Base-by-base conservation (phyloP, 345 rosid genomes). In the Atalantia buxifolia region DNA sequence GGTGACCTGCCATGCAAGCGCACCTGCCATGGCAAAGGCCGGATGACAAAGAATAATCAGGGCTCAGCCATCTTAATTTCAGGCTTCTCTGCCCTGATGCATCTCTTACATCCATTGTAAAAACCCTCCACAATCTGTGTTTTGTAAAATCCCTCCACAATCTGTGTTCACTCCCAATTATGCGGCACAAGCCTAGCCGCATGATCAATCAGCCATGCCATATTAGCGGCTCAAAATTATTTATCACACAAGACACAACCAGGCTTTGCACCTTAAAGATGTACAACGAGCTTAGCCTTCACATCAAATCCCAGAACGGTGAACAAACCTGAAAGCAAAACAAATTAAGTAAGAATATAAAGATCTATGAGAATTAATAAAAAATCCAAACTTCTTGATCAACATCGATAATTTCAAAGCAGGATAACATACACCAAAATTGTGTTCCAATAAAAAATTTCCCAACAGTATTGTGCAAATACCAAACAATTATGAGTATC, bases 21-120 rank as follows among this genome's bases (percentile, higher is more conserved):
- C 97, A 92, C 97, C 97, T 85, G 91, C 45, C 92, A 89, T 90
- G 92, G 93, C 97, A 92, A 92, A 92, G 94, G 93, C 78, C 94
- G 80, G 87, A 88, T 82, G 89, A 88, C 92, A 87, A 83, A 89
- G 88, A 89, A 81, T 77, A 57, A 69, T 73, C 82, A 83, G 86
- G 83, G 82, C 89, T 88, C 79, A 70, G 85, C 83, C 91, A 70
- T 77, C 45, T 31, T 6, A 42, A 77, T 28, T 76, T 21, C 28
- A 79, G 81, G 83, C 77, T 78, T 9, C 81, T 40, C 78, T 55
- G 78, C 84, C 85, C 93, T 72, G 67, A 68, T 42, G 62, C 83
- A 88, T 79, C 88, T 87, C 81, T 72, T 82, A 84, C 88, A 84
- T 81, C 88, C 88, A 55, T 27, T 28, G 57, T 63, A 16, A 74